Evolutionary conservation across 768 basidiomycete genomes (phyloP), one percentile per base, ranked within the genome.

Genomic region (Sarcomyxa edulis): DNA sequence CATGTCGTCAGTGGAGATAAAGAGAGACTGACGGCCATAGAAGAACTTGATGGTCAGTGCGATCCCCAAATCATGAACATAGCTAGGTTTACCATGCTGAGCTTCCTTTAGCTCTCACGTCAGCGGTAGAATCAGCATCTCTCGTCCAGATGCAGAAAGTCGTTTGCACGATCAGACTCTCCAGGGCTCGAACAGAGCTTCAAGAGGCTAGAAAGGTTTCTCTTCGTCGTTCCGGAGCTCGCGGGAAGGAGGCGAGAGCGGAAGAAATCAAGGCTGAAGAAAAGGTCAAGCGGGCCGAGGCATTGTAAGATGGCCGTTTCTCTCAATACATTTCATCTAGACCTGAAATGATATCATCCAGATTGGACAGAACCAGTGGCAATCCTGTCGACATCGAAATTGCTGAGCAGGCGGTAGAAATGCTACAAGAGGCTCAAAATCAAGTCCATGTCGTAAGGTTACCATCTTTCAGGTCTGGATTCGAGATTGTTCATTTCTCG

Each of bases 161-260:
- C 18, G 47, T 62, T 11, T 52, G 53, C n/a, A 46, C 53, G 25
- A 49, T 52, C 11, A 48, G 56, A 4, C 42, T 55, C n/a, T 44
- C 47, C 32, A 43, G 48, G 6, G 44, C 49, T 3, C 54, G 64
- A 5, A 60, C 61, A 1, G 58, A 65, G 30, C 55, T 66, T 21
- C n/a, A n/a, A n/a, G n/a, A n/a, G n/a, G n/a, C n/a, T n/a, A 47
- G 51, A 37, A 70, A 72, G 43, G 66, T 72, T 10, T 78, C 80
- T 0, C 51, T 58, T 3, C 61, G 72, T 35, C 60, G 78, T 19
- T 72, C 70, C 4, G 78, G 79, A 2, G 67, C 76, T 7, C 59
- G 79, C 14, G 78, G 80, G 0, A 69, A 71, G 32, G 67, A 71
- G 10, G 74, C 79, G 5, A 66, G 79, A 32, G 69, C 72, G 46